Evolutionary conservation across 2,329 filamentous ascomycete genomes (phyloP).

Genomic region (Hypomyces perniciosus): DNA sequence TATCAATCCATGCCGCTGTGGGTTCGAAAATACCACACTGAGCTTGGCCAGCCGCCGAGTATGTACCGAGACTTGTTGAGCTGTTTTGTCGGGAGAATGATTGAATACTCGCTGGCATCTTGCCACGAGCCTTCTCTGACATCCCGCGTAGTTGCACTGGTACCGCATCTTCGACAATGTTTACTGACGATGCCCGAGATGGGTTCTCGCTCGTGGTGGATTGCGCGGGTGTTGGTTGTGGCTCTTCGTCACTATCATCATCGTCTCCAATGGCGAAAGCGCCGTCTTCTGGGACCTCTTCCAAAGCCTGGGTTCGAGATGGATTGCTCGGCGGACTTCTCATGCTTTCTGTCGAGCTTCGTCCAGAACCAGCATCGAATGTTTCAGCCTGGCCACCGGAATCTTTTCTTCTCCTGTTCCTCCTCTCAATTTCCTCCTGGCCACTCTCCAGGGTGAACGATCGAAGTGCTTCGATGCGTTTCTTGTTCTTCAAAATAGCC

Average conservation of each 20-base stretch:
- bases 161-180: constrained; percentile 67
- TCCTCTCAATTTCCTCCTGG: constrained; percentile 81
- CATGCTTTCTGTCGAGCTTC: constrained; percentile 62
- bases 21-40: constrained; percentile 64
- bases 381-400: constrained; percentile 43
- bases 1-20: constrained; percentile 80
- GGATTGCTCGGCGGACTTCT: constrained; percentile 48
- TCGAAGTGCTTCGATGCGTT: constrained; percentile 76
- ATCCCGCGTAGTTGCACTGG: constrained; percentile 81
- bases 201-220: constrained; percentile 60
- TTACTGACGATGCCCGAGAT: constrained; percentile 62
- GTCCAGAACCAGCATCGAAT: constrained; percentile 42
- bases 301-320: constrained; percentile 22
- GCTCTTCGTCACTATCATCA: constrained; percentile 52
- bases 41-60: constrained; percentile 53
- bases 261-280: constrained; percentile 87
- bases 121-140: constrained; percentile 95
- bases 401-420: constrained; percentile 66
- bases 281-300: constrained; percentile 52
- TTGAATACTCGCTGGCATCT: constrained; percentile 80
- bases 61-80: constrained; percentile 68
- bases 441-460: constrained; percentile 89
- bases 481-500: constrained; percentile 70
- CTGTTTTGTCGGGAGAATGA: constrained; percentile 88
- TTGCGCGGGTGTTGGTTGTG: constrained; percentile 51